A percentile compares a stretch with the other conserved stretches of the same genome.
phyloP scores from a whole-genome alignment of 768 basidiomycete species.

The Russula vinacea region DNA sequence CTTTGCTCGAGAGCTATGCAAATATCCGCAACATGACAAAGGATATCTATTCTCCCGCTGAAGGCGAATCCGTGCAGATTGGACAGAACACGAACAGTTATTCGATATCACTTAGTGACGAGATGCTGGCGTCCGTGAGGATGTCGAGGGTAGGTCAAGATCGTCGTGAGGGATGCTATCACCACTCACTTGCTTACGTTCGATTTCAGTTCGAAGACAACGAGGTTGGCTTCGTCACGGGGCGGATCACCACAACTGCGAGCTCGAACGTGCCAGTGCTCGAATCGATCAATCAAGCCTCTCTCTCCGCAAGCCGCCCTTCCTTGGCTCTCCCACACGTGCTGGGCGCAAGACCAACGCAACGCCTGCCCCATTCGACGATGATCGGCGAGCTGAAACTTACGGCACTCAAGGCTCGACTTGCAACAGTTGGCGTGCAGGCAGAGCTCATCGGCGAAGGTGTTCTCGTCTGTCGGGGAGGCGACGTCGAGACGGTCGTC shows the following conservation, averaged over 20 bases:
- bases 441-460: conserved; percentile 98
- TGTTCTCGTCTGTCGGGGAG: conserved; percentile 78
- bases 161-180: conserved; percentile 12
- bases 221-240: conserved; percentile 89
- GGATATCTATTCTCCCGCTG: conserved; percentile 78
- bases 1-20: conserved; percentile 76
- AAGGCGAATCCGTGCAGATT: conserved; percentile 80
- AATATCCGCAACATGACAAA: conserved; percentile 88
- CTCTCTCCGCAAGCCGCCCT: conserved; percentile 7
- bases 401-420: conserved; percentile 78
- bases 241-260: conserved; percentile 79
- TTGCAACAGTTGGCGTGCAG: conserved; percentile 71
- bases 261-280: conserved; percentile 88
- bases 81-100: conserved; percentile 96
- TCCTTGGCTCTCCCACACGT: conserved; percentile 40
- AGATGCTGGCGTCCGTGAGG: conserved; percentile 69
- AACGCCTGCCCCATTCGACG: conserved; percentile 77
- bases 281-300: conserved; percentile 51
- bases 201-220: conserved; percentile 87
- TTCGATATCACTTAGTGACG: conserved; percentile 91
- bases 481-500: conserved; percentile 64
- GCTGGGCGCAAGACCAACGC: conserved; percentile 64
- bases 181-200: conserved; percentile 7
- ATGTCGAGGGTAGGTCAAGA: conserved; percentile 73
- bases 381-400: conserved; percentile 98